Base-by-base conservation (phyloP, 2,329 filamentous ascomycete species). In the Trichoderma gracile region DNA sequence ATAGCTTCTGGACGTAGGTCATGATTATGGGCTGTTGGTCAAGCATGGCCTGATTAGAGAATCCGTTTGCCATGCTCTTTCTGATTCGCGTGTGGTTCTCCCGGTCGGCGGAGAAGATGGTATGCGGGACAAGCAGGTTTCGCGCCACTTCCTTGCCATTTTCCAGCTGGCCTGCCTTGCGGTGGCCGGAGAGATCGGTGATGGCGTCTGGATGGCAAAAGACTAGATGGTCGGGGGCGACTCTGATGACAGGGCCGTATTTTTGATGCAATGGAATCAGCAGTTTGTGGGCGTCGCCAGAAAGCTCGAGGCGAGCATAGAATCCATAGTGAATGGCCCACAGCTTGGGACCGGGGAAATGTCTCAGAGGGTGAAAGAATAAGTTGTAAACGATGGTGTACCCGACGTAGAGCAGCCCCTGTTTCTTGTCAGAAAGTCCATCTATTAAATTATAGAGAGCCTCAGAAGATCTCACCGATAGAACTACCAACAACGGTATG, bases 11-110 rank as follows among this genome's bases (percentile, higher is more conserved):
- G 19, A 74, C 66, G 47, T 76, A 73, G 2, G 62, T 54, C 10
- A 43, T 42, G 49, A 77, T 72, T 27, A 73, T 65, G 0, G 69
- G 68, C 62, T 76, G 71, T 53, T 77, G 74, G 2, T 71, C 71
- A 43, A 68, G 68, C 70, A 78, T 65, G 60, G 72, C 62, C 61
- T 69, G 65, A 27, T 73, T 68, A 23, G 69, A 68, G 67, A 78
- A 78, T 25, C 67, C 72, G 14, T 69, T 71, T 7, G 71, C 66
- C 45, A 77, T 64, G 12, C 67, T 54, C 6, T 65, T 67, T 8
- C 73, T 68, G 33, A 69, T 65, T 9, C 68, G 68, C 43, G 61
- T 52, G 56, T 74, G 73, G 43, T 68, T 63, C 1, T 64, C 65
- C 10, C 67, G 64, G 21, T 63, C 27, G 43, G 66, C 65, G 17